A percentile compares a stretch with the other conserved stretches of the same genome.
Evolutionary conservation across 2,329 filamentous ascomycete species (phyloP).

Genomic region (Nemania diffusa): DNA sequence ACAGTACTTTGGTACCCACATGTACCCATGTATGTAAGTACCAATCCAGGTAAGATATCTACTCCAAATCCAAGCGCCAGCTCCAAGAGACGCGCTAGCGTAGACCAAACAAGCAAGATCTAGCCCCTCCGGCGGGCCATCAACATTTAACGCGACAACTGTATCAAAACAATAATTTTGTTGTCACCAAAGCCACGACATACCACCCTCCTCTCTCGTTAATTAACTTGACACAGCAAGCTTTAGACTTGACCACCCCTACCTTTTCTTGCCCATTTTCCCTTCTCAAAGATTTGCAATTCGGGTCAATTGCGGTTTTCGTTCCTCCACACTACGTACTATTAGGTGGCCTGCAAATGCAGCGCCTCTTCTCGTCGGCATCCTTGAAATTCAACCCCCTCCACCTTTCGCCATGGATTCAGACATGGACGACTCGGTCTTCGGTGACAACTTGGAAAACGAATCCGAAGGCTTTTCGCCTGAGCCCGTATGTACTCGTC

Average conservation of each 20-base stretch:
- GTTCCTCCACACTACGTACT: conserved; percentile 5
- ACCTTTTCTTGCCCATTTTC: conserved; percentile 3
- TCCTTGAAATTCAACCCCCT: conserved; percentile 4
- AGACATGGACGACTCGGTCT: conserved; percentile 69
- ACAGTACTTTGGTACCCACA: no score
- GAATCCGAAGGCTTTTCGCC: conserved; percentile 70
- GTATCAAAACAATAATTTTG: conserved; percentile 33
- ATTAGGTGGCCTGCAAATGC: conserved; percentile 4
- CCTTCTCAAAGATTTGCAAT: conserved; percentile 3
- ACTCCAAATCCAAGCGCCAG: not conserved
- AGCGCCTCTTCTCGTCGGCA: not conserved
- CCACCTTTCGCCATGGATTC: conserved; percentile 60
- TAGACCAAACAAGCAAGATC: not conserved
- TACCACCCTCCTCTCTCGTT: conserved; percentile 7
- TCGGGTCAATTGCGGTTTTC: conserved; percentile 21
- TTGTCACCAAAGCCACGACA: not conserved
- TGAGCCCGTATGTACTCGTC: conserved; percentile 57
- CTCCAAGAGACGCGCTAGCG: not conserved
- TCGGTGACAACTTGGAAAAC: conserved; percentile 58
- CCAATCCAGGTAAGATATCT: not conserved
- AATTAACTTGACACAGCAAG: not conserved
- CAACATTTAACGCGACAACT: conserved; percentile 29
- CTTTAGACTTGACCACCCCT: not conserved
- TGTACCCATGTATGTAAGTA: no score
- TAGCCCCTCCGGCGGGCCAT: conserved; percentile 21